Evolutionary conservation across 2,329 filamentous ascomycete genomes (phyloP), one percentile per base, ranked within the genome.

Genomic region (Trichoderma semiorbis): DNA sequence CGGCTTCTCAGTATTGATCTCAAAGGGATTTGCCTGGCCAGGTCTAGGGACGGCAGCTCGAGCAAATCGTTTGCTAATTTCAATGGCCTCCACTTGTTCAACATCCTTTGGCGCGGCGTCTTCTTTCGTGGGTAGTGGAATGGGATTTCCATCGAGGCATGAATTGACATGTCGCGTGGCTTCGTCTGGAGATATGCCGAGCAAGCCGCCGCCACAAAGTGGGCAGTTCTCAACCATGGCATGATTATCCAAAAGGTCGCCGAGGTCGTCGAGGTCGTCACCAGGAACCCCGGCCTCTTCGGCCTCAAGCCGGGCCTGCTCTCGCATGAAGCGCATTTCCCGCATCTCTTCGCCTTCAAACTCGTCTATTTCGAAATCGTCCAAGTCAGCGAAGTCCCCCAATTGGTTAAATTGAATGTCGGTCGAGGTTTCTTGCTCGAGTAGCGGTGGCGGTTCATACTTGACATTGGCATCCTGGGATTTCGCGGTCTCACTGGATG

Each of bases 81-180:
- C 81, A 5, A 78, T 80, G 66, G 78, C 81, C 64, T 83, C 81
- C 34, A 83, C 79, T 34, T 78, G 79, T 28, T 76, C 64, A 7
- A 68, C 34, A 62, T 77, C 72, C 16, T 69, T 62, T 69, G 67
- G 72, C 5, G 70, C 53, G 32, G 55, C 18, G 30, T 72, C 76
- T 21, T 74, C 72, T 30, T 75, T 74, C 8, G 57, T 58, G 7
- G 82, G 87, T 16, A 92, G 77, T 2, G 91, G 87, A 58, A 89
- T 87, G 6, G 92, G 88, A 60, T 92, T 92, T 2, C 94, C 94
- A 79, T 99, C 96, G 2, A 99, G 85, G 81, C 96, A 99, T 11
- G 91, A 90, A 79, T 99, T 99, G 75, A 99, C 96, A 80, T 99
- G 96, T 2, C 91, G 83, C 7, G 92, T 92, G 11, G 91, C 92